Evolutionary conservation across 352 stramenopile species (phyloP).

Genomic region (Phytophthora podocarpi): DNA sequence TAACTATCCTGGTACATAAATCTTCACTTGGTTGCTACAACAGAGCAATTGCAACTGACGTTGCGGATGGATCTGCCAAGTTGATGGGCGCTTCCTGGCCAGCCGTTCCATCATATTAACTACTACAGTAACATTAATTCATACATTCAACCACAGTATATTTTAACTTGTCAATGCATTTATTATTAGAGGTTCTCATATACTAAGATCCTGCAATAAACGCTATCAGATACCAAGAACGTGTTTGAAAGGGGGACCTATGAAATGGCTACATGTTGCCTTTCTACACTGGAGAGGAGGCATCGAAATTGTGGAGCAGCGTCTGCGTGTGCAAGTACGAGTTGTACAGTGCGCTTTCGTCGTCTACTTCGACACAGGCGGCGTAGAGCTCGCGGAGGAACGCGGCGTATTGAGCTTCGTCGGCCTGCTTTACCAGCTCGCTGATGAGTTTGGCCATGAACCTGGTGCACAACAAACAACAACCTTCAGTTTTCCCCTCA

Average conservation of each 20-base stretch:
- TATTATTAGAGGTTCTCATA: neutral
- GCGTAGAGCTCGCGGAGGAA: slow-evolving; percentile 50
- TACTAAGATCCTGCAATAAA: neutral
- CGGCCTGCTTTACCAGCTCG: slow-evolving; percentile 31
- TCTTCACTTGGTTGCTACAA: neutral
- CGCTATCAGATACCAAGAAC: neutral
- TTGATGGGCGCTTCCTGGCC: slow-evolving; percentile 1
- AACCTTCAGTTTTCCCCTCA: neutral
- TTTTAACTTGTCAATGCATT: neutral
- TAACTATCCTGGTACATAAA: too few relatives aligned
- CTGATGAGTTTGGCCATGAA: slow-evolving; percentile 46
- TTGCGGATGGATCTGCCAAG: neutral
- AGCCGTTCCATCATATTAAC: slow-evolving; percentile 5
- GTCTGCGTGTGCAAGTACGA: slow-evolving; percentile 41
- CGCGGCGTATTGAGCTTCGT: slow-evolving; percentile 36
- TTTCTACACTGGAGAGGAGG: slow-evolving; percentile 3
- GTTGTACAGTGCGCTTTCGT: slow-evolving; percentile 45
- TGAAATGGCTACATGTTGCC: slow-evolving; percentile 19
- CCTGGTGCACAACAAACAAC: slow-evolving; percentile 22
- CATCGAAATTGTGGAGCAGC: slow-evolving; percentile 30
- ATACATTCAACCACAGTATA: neutral
- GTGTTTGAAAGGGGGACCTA: slow-evolving; percentile 22
- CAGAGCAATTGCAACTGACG: slow-evolving; percentile 12
- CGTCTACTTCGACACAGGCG: slow-evolving; percentile 42
- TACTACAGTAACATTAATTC: neutral